Base-by-base conservation (phyloP, 1,284 basidiomycete species). In the Sutorius eximius region DNA sequence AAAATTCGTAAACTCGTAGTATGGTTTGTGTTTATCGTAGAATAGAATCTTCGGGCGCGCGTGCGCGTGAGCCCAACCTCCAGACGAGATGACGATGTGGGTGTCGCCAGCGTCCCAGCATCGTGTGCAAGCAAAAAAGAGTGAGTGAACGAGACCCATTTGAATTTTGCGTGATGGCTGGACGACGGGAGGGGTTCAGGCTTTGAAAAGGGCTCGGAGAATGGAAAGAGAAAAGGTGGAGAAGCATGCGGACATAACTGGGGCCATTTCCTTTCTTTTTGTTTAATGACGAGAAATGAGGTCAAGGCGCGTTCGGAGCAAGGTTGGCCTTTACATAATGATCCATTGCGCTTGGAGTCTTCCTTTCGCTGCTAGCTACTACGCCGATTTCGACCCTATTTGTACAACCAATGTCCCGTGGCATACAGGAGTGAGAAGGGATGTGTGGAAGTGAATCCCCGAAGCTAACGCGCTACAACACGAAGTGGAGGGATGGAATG, bases 1-100 rank as follows among this genome's bases (percentile, higher is more conserved):
- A 61, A 86, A 86, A 59, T 86, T 86, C 8, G 84, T 86, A 60
- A 86, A 85, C 13, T 82, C 83, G 59, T 86, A 85, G 58, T 83
- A 74, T 1, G 82, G 82, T 51, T 84, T 75, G 45, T 77, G 69
- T 61, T 79, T 83, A 46, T 85, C 74, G 62, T 85, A 85, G 65
- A 85, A 85, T 22, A 82, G 63, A 36, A 85, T 77, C 27, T 69
- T 73, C 1, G 64, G 66, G 12, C 65, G 65, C 11, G 62, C 62
- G 15, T 67, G 62, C 4, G 62, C 65, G 22, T 64, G 55, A 0
- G 58, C 63, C 62, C 62, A 64, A 20, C 62, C 62, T 5, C 62
- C 62, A 1, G 65, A 65, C 3, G 62, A 55, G 44, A 65, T 68
- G 45, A 66, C 59, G 20, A 65, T 68, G 63, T 65, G 63, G 12